A percentile compares a stretch with the other conserved stretches of the same genome.
Conservation (phyloP, 108 stramenopile genomes). For the Nannochloropsis gaditana region DNA sequence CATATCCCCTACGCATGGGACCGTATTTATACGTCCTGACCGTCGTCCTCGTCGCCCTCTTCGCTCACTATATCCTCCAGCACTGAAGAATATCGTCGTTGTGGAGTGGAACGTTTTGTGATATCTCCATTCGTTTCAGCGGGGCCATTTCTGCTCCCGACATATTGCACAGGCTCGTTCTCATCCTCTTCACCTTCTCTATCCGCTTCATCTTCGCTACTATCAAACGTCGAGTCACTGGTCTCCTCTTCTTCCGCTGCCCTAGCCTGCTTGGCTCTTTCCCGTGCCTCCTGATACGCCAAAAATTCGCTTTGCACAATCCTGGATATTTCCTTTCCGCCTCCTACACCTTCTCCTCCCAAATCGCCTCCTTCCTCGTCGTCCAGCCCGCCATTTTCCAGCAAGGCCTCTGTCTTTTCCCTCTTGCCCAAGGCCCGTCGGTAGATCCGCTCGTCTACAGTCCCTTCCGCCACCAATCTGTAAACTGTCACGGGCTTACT, state of each 20-base stretch:
- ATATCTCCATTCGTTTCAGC: no score
- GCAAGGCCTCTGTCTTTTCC: constrained; percentile 34
- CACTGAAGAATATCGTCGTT: neutral
- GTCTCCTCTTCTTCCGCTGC: neutral
- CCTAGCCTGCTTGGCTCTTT: neutral
- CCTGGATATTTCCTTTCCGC: constrained; percentile 10
- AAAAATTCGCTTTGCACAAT: neutral
- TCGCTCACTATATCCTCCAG: constrained; percentile 5
- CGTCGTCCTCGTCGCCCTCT: neutral
- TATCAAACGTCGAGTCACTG: no score
- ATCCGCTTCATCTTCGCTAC: neutral
- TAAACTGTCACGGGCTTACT: constrained; percentile 41
- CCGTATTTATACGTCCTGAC: no score
- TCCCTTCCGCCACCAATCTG: constrained; percentile 49
- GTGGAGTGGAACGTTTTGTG: neutral
- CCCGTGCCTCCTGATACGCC: constrained; percentile 8
- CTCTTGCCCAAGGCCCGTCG: constrained; percentile 48
- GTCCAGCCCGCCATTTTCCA: constrained; percentile 21
- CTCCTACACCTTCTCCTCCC: neutral
- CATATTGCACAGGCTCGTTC: neutral
- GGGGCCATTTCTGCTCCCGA: no score
- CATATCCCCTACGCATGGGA: no score
- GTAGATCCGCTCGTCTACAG: constrained; percentile 56
- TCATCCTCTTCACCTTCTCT: neutral
- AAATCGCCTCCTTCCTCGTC: neutral